phyloP scores from a whole-genome alignment of 139 green algal genomes.

The Marvania coccoides region DNA sequence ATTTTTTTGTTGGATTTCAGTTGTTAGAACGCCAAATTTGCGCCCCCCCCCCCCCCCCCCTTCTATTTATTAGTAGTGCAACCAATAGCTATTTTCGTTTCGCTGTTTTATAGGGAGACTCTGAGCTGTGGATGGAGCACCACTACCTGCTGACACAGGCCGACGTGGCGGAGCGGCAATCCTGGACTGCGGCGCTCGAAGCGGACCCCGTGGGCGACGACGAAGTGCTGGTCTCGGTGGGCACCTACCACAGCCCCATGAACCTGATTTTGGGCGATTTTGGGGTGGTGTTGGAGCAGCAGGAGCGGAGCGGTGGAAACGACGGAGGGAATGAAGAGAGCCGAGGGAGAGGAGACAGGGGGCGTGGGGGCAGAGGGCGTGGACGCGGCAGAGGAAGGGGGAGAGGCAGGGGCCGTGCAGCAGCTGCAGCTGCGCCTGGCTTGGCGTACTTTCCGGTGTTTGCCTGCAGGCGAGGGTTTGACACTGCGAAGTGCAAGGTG shows the following conservation, averaged over 20 bases:
- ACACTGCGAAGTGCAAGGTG: background rate
- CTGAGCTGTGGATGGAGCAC: background rate
- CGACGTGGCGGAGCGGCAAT: background rate
- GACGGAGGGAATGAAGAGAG: background rate
- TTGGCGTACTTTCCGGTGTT: background rate
- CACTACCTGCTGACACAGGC: background rate
- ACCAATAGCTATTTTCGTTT: too few species aligned
- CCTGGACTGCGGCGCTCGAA: background rate
- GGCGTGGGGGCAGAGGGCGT: too few species aligned
- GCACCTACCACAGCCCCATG: background rate
- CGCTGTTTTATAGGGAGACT: background rate
- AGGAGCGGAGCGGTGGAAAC: background rate
- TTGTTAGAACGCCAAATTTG: too few species aligned
- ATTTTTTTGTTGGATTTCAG: too few species aligned
- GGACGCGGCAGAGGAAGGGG: too few species aligned
- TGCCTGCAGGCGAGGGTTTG: background rate
- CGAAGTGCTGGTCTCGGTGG: background rate
- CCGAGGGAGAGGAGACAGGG: background rate
- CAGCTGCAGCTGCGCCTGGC: too few species aligned
- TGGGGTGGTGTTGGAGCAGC: too few species aligned
- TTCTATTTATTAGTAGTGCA: too few species aligned
- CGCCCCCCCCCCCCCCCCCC: too few species aligned
- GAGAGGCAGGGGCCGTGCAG: too few species aligned
- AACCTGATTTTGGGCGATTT: background rate
- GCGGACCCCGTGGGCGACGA: background rate